Evolutionary conservation across 805 yeast species (phyloP).

Genomic region (Metschnikowia gelsemii): DNA sequence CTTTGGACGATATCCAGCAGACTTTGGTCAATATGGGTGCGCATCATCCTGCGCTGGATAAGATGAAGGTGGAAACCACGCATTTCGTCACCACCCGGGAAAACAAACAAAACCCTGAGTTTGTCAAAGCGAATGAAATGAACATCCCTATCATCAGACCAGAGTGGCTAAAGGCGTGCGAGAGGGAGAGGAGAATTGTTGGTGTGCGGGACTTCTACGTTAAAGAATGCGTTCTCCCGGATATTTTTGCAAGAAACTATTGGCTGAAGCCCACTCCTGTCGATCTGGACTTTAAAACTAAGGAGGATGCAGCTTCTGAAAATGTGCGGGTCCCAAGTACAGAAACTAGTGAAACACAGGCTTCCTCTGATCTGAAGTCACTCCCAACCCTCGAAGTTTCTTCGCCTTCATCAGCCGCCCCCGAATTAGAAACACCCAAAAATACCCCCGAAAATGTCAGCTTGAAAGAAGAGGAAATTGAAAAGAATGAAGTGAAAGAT

Average conservation of each 20-base stretch:
- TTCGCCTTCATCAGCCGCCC: constrained; percentile 1
- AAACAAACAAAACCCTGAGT: constrained; percentile 66
- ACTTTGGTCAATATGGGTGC: constrained; percentile 77
- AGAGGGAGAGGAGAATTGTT: constrained; percentile 79
- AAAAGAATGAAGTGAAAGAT: background rate
- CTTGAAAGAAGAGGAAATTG: background rate
- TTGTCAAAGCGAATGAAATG: constrained; percentile 73
- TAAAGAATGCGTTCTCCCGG: constrained; percentile 50
- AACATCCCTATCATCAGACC: constrained; percentile 95
- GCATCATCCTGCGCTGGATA: constrained; percentile 61
- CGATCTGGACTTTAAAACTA: background rate
- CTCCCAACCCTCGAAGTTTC: constrained; percentile 1
- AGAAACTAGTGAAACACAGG: background rate
- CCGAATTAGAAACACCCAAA: constrained; percentile 13
- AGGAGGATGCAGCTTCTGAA: background rate
- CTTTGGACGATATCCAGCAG: constrained; percentile 53
- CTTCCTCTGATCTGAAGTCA: background rate
- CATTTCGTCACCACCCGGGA: constrained; percentile 75
- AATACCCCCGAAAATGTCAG: constrained; percentile 14
- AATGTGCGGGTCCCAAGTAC: background rate
- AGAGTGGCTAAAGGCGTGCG: constrained; percentile 96
- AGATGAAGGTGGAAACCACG: constrained; percentile 86
- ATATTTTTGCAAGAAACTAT: constrained; percentile 41
- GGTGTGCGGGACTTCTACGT: constrained; percentile 88
- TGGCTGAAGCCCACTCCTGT: constrained; percentile 25